Base-by-base conservation (phyloP, 192 early-diverging fungal genomes). In the Coemansia sp. region DNA sequence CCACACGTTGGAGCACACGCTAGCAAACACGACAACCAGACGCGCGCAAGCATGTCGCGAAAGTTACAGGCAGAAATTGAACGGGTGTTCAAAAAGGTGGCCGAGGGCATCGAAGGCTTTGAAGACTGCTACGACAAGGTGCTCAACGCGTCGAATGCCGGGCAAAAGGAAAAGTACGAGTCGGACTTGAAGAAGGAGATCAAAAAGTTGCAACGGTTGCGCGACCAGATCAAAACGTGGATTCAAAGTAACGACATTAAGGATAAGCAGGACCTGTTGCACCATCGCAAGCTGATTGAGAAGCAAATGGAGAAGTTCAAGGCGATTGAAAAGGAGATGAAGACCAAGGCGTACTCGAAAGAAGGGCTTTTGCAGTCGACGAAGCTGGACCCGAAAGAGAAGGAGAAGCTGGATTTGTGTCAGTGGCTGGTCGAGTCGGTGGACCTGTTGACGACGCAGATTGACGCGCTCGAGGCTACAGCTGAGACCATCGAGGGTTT, bases 171-270 rank as follows among this genome's bases (percentile, higher is more conserved):
- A 73, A 99, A 99, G 75, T 90, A 92, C 62, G 97, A 99, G 67
- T 84, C 83, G 14, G 95, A 99, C 62, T 73, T 99, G 62, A 99
- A 99, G 70, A 96, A 95, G 79, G 95, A 99, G 82, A 99, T 99
- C 81, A 99, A 99, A 74, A 99, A 99, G 77, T 86, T 98, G 61
- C 97, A 99, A 66, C 84, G 94, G 67, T 83, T 86, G 60, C 89
- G 95, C 55, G 97, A 99, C 83, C 96, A 99, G 74, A 99, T 99
- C 71, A 96, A 98, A 71, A 91, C 91, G 63, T 99, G 97, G 97
- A 84, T 96, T 42, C 84, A 90, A 19, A 92, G 88, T 59, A 93
- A 85, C 63, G 97, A 99, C 22, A 95, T 99, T 73, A 99, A 99
- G 82, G 97, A 98, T 83, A 99, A 99, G 78, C 82, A 85, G 38